phyloP scores from a whole-genome alignment of 495 filamentous ascomycete genomes.

The Margaritispora aquatica region DNA sequence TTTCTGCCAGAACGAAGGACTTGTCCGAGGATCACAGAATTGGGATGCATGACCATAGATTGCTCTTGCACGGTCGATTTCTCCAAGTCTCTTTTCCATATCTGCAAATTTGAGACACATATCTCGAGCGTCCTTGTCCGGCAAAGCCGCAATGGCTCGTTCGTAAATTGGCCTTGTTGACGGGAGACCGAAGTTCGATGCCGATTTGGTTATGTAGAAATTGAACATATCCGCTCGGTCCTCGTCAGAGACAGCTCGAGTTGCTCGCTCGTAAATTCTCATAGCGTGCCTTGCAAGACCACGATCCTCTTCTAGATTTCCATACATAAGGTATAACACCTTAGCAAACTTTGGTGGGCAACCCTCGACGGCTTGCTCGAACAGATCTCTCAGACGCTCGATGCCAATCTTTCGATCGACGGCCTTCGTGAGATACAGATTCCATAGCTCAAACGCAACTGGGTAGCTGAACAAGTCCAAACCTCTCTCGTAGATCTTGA shows the following conservation, averaged over 20 bases:
- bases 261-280: slow-evolving; percentile 98
- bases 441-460: slow-evolving; percentile 98
- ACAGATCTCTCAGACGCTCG: slow-evolving; percentile 89
- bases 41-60: slow-evolving; percentile 97
- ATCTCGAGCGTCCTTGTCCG: slow-evolving; percentile 88
- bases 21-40: slow-evolving; percentile 92
- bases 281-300: slow-evolving; percentile 96
- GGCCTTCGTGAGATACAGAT: slow-evolving; percentile 94
- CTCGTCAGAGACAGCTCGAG: slow-evolving; percentile 90
- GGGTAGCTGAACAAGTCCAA: slow-evolving; percentile 96
- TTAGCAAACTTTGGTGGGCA: slow-evolving; percentile 96
- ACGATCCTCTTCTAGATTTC: slow-evolving; percentile 92
- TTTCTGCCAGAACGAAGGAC: slow-evolving; percentile 85
- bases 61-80: slow-evolving; percentile 91
- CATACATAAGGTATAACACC: slow-evolving; percentile 95
- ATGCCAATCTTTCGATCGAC: slow-evolving; percentile 93
- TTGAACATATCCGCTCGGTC: slow-evolving; percentile 97
- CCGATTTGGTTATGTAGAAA: slow-evolving; percentile 98
- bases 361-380: slow-evolving; percentile 93
- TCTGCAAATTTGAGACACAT: slow-evolving; percentile 99
- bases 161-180: slow-evolving; percentile 98
- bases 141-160: slow-evolving; percentile 82
- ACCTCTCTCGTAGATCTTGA: slow-evolving; percentile 96
- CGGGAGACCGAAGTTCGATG: slow-evolving; percentile 93
- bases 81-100: slow-evolving; percentile 93